A percentile compares a stretch with the other conserved stretches of the same genome.
These are phyloP conservation scores for Tuber magnatum DNA, from an alignment of 495 filamentous ascomycete species.

Conservation along the genomic window DNA sequence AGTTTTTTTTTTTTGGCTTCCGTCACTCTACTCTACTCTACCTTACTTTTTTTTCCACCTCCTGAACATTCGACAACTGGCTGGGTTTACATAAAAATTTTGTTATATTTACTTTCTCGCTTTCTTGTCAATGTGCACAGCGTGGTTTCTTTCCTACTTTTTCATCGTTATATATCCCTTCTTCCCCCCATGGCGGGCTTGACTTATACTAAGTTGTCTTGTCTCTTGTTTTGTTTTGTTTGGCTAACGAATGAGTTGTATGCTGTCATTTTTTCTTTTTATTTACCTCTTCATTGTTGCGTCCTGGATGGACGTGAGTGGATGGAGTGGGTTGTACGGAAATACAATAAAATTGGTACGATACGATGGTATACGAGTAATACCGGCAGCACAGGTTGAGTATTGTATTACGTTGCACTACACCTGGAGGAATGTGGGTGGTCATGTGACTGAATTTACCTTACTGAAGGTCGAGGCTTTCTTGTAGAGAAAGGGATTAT, in stretches of 20 bases:
- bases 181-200: neutral
- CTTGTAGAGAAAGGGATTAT: neutral
- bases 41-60: slow-evolving; percentile 1
- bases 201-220: neutral
- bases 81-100: slow-evolving; percentile 7
- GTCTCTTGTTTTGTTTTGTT: neutral
- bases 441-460: neutral
- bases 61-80: neutral
- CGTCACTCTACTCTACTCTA: neutral
- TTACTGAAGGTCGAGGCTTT: neutral
- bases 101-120: neutral
- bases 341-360: neutral
- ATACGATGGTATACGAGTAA: neutral
- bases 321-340: neutral
- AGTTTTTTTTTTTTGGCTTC: neutral
- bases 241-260: neutral
- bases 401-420: neutral
- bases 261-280: neutral
- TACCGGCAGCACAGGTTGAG: neutral
- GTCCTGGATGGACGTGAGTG: neutral
- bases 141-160: neutral
- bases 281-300: neutral
- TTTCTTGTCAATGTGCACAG: neutral
- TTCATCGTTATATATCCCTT: slow-evolving; percentile 5
- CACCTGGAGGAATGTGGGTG: neutral